phyloP scores from a whole-genome alignment of 495 filamentous ascomycete genomes.

The Staphylotrichum tortipilum region DNA sequence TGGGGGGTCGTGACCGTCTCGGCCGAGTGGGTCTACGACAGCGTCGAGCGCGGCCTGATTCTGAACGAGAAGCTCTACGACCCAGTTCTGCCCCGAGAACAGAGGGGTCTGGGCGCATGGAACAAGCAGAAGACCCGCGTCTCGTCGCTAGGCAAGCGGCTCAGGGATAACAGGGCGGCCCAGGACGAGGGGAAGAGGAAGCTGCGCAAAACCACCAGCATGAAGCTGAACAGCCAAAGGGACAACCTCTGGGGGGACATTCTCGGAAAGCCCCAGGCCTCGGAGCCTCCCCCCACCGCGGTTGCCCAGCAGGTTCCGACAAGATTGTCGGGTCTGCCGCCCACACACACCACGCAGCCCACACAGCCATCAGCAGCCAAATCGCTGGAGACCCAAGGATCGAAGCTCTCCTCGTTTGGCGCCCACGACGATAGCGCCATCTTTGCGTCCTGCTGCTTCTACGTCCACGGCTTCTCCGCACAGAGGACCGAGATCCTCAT shows the following conservation, averaged over 20 bases:
- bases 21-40: conserved; percentile 77
- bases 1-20: conserved; percentile 75
- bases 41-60: conserved; percentile 84
- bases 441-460: conserved; percentile 52
- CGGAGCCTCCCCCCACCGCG: conserved; percentile 6
- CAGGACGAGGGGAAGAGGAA: conserved; percentile 52
- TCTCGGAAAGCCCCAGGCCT: conserved; percentile 36
- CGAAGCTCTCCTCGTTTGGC: conserved; percentile 25
- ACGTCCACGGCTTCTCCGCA: conserved; percentile 52
- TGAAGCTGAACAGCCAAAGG: conserved; percentile 68
- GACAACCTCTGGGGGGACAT: conserved; percentile 85
- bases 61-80: conserved; percentile 79
- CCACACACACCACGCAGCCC: conserved; percentile 3
- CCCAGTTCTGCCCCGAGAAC: conserved; percentile 54
- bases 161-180: conserved; percentile 21
- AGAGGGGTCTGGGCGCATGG: conserved; percentile 76
- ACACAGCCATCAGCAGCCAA: conserved; percentile 2
- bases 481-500: conserved; percentile 36
- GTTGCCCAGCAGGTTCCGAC: not conserved
- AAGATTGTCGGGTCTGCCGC: conserved; percentile 6
- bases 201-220: conserved; percentile 70
- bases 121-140: conserved; percentile 42
- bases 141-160: conserved; percentile 31
- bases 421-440: conserved; percentile 24
- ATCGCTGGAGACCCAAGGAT: conserved; percentile 18